Conservation (phyloP, 805 yeast species). For the Saturnispora hagleri region DNA sequence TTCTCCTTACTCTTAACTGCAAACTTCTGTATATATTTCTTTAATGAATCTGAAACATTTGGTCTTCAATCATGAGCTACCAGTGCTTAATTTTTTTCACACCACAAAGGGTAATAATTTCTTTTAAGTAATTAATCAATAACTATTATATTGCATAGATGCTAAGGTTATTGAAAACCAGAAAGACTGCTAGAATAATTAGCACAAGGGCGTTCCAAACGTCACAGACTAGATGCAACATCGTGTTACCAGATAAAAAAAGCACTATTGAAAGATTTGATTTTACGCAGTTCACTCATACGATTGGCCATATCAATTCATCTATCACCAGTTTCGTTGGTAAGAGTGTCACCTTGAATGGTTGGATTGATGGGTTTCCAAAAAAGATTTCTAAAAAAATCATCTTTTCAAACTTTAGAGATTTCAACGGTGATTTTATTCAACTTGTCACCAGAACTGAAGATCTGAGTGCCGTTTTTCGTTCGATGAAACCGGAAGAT, state of each 20-base stretch:
- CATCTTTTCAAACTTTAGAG: constrained; percentile 70
- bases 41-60: background rate
- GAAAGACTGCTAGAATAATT: background rate
- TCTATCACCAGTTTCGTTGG: constrained; percentile 7
- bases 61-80: background rate
- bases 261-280: constrained; percentile 21
- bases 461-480: constrained; percentile 29
- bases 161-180: background rate
- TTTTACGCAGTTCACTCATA: constrained; percentile 23
- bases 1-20: constrained; percentile 8
- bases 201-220: background rate
- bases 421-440: constrained; percentile 52
- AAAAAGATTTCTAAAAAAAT: constrained; percentile 54
- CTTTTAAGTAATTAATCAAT: background rate
- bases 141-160: background rate
- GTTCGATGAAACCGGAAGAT: constrained; percentile 60
- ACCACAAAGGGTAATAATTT: background rate
- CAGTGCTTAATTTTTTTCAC: background rate
- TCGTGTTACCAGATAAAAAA: constrained; percentile 15
- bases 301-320: constrained; percentile 16
- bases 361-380: constrained; percentile 79
- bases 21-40: background rate
- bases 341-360: constrained; percentile 46
- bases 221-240: background rate
- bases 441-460: constrained; percentile 45